These are phyloP conservation scores for Ajuga reptans DNA, from an alignment of 305 asterid species.

Conservation along the genomic window DNA sequence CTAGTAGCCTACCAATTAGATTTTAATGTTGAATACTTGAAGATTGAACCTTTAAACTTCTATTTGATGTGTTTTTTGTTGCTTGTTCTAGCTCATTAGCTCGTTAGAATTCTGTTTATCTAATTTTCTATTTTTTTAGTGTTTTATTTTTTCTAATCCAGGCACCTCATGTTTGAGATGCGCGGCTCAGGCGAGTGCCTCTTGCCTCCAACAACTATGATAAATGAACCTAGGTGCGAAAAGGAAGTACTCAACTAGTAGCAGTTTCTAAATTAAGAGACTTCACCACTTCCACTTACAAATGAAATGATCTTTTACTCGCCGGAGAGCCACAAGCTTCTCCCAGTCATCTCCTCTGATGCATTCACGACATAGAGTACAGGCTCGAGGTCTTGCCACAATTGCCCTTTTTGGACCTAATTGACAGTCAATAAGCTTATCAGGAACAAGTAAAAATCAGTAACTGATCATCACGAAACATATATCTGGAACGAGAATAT, in stretches of 20 bases:
- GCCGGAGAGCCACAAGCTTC: constrained; percentile 53
- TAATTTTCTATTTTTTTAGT: no score
- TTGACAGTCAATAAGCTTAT: constrained; percentile 7
- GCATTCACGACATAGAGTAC: constrained; percentile 97
- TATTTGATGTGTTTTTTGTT: no score
- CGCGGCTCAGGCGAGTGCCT: no score
- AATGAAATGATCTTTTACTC: constrained; percentile 85
- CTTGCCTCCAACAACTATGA: no score
- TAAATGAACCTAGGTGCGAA: not conserved
- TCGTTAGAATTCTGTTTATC: no score
- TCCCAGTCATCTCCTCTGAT: constrained; percentile 51
- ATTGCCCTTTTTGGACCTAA: constrained; percentile 63
- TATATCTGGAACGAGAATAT: not conserved
- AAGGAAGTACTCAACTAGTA: not conserved
- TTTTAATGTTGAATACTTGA: no score
- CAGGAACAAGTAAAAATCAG: not conserved
- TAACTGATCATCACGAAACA: not conserved
- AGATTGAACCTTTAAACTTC: no score
- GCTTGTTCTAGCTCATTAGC: no score
- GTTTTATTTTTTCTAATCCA: no score
- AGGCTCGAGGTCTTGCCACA: constrained; percentile 67
- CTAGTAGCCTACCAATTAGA: no score
- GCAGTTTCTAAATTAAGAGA: not conserved
- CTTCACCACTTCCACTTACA: constrained; percentile 49
- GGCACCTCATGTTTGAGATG: no score